A percentile compares a stretch with the other conserved stretches of the same genome.
phyloP scores from a whole-genome alignment of 2,329 filamentous ascomycete genomes.

The Ceratocystis harringtonii region DNA sequence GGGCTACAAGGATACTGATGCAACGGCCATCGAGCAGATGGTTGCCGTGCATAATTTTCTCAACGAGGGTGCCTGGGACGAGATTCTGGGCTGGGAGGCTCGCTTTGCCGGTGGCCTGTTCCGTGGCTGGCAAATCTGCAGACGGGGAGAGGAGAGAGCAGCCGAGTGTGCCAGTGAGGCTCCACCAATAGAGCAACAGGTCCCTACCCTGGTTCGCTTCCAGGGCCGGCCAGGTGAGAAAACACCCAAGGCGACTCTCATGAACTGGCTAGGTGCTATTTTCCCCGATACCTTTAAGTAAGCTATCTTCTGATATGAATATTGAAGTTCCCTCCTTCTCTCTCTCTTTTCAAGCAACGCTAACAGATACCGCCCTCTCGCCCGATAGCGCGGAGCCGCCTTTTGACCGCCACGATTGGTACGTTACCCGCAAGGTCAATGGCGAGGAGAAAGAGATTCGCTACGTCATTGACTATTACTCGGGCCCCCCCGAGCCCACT shows the following conservation, averaged over 20 bases:
- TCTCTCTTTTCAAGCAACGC: background rate
- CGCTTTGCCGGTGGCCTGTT: conserved; percentile 62
- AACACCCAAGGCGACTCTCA: conserved; percentile 79
- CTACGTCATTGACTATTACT: conserved; percentile 96
- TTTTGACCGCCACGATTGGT: conserved; percentile 98
- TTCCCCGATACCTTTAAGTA: conserved; percentile 69
- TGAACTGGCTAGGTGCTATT: conserved; percentile 63
- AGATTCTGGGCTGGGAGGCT: conserved; percentile 88
- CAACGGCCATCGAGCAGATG: conserved; percentile 90
- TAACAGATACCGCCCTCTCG: conserved; percentile 18
- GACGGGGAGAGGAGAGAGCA: conserved; percentile 53
- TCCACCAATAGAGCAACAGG: conserved; percentile 31
- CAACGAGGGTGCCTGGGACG: conserved; percentile 92
- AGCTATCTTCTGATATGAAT: conserved; percentile 23
- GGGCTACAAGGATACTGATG: conserved; percentile 85
- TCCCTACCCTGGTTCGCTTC: conserved; percentile 70
- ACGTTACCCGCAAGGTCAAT: conserved; percentile 56
- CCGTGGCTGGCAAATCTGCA: conserved; percentile 59
- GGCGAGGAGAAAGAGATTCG: conserved; percentile 62
- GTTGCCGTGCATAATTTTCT: conserved; percentile 95
- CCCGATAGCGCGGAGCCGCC: conserved; percentile 57
- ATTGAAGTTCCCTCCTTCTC: background rate
- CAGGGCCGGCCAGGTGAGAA: conserved; percentile 77
- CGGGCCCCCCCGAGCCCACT: conserved; percentile 61
- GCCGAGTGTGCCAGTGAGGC: conserved; percentile 18